Evolutionary conservation across 352 stramenopile genomes (phyloP), one percentile per base, ranked within the genome.

Genomic region (Phytophthora parvispora): DNA sequence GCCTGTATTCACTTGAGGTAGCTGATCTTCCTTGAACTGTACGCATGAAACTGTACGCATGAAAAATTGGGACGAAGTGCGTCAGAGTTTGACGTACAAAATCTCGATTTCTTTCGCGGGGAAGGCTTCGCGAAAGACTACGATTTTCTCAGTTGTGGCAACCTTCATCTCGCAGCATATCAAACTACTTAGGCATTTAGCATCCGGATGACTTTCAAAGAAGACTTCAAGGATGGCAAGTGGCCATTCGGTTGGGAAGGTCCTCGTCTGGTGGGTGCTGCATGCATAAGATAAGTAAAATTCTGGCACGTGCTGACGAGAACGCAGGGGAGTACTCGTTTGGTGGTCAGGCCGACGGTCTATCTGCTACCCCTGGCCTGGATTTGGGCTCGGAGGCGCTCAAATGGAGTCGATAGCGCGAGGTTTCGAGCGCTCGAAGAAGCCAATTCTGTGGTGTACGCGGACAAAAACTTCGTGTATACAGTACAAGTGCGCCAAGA

Each of bases 281-380:
- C 13, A 3, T 63, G 28, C n/a, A 16, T 49, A 42, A 63, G 27
- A 32, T 69, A 16, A 69, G 43, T 40, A 49, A 58, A 24, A 28
- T 69, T 24, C 31, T 69, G 22, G 22, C 32, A 3, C 9, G 7
- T 1, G 45, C 52, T 2, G 31, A 43, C 5, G 42, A 28, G 4
- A 18, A 57, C 8, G 32, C 28, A 6, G 60, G 60, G 1, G 60
- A 67, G 22, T 67, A 38, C 16, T 61, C 50, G 20, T 67, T 67
- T 29, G 38, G 60, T 1, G 60, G 50, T 3, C 38, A 29, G 22
- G 52, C 61, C 2, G 24, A 34, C 5, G 29, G 25, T 16, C 25
- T 69, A 13, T 52, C 61, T 9, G 24, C 20, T 12, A 28, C 32
- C 0, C 63, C 32, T 13, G 63, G 63, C 2, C 48, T 70, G 16